Base-by-base conservation (phyloP, 1,284 basidiomycete genomes). In the Dichomitus squalens region DNA sequence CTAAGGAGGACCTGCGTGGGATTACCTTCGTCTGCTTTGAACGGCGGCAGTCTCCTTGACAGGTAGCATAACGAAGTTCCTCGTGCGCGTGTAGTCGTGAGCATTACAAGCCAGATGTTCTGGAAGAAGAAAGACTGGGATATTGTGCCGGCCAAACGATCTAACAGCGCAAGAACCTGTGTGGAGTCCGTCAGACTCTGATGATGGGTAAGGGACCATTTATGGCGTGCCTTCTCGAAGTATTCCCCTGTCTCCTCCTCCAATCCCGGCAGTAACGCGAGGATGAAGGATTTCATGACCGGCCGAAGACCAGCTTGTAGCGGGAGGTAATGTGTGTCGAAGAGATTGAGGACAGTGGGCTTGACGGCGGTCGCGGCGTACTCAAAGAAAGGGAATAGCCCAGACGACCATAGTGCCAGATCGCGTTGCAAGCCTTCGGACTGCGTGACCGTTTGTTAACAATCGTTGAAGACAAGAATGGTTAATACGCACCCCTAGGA, bases 331-430 rank as follows among this genome's bases (percentile, higher is more conserved):
- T 93, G 87, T 2, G 85, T 90, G 66, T 96, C 92, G 68, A 93
- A 97, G 11, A 98, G 82, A 64, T 88, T 91, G 48, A 98, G 81
- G 1, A 98, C 78, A 9, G 88, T 83, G 1, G 95, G 95, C 86
- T 96, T 8, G 40, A 96, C 95, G 20, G 94, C 95, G 6, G 95
- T 99, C 14, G 96, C 90, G 5, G 97, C 95, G 73, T 95, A 98
- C 73, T 98, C 95, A 71, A 98, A 98, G 83, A 99, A 99, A 0
- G 97, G 97, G 68, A 99, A 96, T 8, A 99, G 75, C 3, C 97
- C 97, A 4, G 94, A 92, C 0, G 95, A 95, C 97, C 97, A 99
- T 16, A 98, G 80, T 1, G 92, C 82, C 4, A 99, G 79, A 75
- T 99, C 97, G 44, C 88, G 83, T 60, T 86, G 86, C 40, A 99